Evolutionary conservation across 2,329 filamentous ascomycete genomes (phyloP).

Genomic region (Botrytis elliptica): DNA sequence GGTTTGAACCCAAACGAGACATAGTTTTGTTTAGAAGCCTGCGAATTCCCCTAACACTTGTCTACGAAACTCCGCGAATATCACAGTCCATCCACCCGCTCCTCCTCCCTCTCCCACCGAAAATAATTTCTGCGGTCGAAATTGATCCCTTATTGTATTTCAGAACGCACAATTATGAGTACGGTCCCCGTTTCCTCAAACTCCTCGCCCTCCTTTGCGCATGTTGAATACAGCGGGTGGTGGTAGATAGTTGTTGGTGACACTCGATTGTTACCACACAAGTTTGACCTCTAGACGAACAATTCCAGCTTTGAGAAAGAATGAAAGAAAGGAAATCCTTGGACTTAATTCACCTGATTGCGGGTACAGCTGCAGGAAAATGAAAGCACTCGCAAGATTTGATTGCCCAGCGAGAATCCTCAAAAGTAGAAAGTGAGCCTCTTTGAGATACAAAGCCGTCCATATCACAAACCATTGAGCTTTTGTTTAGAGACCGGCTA

Average conservation of each 20-base stretch:
- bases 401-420: not conserved
- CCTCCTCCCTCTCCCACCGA: not conserved
- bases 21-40: accelerated
- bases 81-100: accelerated
- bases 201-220: not conserved
- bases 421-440: not conserved
- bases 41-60: not conserved
- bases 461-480: accelerated
- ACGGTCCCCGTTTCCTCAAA: not conserved
- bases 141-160: not conserved
- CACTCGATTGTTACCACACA: not conserved
- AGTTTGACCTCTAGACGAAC: not conserved
- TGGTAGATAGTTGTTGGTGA: not conserved
- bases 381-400: not conserved
- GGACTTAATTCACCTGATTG: not conserved
- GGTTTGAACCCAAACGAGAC: not conserved
- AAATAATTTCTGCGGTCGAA: too few relatives aligned
- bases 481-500: accelerated
- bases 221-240: not conserved
- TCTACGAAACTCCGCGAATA: not conserved
- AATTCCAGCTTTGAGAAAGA: not conserved
- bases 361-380: not conserved
- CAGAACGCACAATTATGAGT: not conserved
- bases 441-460: not conserved
- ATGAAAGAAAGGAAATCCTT: not conserved